Percentiles rank a stretch among this genome's conserved stretches.
Evolutionary conservation across 2,329 filamentous ascomycete genomes (phyloP).

Genomic region (Fusarium anguioides): DNA sequence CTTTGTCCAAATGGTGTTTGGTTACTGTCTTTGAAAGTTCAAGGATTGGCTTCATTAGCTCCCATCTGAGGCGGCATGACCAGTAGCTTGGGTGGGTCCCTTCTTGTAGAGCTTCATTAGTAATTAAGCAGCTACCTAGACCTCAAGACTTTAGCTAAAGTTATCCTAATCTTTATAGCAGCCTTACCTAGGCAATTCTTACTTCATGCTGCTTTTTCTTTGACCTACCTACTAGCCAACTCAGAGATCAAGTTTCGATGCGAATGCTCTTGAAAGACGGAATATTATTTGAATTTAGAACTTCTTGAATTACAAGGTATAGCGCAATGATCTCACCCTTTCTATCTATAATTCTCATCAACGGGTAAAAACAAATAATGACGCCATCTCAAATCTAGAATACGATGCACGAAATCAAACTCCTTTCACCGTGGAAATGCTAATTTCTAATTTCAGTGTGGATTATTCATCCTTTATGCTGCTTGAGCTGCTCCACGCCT

Average conservation of each 20-base stretch:
- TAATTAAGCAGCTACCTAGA: too few species aligned
- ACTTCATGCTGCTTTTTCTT: too few species aligned
- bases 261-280: too few species aligned
- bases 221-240: too few species aligned
- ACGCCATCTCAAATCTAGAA: neutral
- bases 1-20: conserved; percentile 1
- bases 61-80: neutral
- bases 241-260: too few species aligned
- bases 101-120: neutral
- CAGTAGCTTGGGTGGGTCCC: conserved; percentile 11
- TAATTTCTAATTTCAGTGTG: neutral
- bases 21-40: conserved; percentile 6
- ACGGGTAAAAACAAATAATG: neutral
- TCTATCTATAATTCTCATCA: neutral
- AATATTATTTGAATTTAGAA: neutral
- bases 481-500: conserved; percentile 28
- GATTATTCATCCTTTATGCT: conserved; percentile 26
- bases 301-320: neutral
- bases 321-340: neutral
- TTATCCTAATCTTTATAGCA: too few species aligned
- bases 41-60: conserved; percentile 14
- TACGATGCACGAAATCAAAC: conserved; percentile 1
- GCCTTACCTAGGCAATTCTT: too few species aligned
- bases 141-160: too few species aligned
- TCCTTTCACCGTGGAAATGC: conserved; percentile 34